These are phyloP conservation scores for Penicillium vulpinum DNA, from an alignment of 2,329 filamentous ascomycete species.

Conservation along the genomic window DNA sequence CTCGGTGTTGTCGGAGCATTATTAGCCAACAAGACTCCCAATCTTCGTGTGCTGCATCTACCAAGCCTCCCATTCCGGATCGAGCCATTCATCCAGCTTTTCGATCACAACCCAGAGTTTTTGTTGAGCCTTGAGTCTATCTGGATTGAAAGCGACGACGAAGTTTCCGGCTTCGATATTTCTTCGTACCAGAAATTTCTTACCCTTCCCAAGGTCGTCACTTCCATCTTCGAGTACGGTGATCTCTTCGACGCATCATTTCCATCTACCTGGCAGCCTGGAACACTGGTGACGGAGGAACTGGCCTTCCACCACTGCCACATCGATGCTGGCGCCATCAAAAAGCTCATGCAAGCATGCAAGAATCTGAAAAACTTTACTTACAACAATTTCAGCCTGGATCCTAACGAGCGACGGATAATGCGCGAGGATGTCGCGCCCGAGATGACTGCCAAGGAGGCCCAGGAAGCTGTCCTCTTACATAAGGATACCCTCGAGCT, in stretches of 20 bases:
- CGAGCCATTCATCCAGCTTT: conserved; percentile 9
- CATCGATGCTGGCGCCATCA: conserved; percentile 1
- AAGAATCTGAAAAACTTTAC: conserved; percentile 10
- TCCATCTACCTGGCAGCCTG: conserved; percentile 8
- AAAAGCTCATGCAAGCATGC: conserved; percentile 4
- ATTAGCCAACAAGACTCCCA: conserved; percentile 21
- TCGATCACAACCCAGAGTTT: conserved; percentile 11
- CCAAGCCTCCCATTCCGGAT: conserved; percentile 9
- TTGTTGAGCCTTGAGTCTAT: conserved; percentile 17
- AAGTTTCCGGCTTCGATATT: conserved; percentile 10
- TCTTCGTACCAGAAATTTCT: conserved; percentile 12
- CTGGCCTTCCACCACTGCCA: conserved; percentile 1
- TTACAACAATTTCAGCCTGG: conserved; percentile 13
- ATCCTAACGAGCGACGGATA: background rate
- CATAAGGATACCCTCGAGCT: conserved; percentile 23
- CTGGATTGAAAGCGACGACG: conserved; percentile 4
- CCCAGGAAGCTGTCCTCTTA: conserved; percentile 14
- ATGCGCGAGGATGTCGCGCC: background rate
- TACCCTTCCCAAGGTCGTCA: conserved; percentile 7
- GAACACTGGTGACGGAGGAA: background rate
- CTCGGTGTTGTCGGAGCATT: conserved; percentile 17
- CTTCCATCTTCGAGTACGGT: conserved; percentile 13
- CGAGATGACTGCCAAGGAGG: conserved; percentile 19
- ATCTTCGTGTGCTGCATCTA: conserved; percentile 18
- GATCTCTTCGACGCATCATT: conserved; percentile 11